phyloP scores from a whole-genome alignment of 2,329 filamentous ascomycete genomes.

The Ceratocystis ficicola region DNA sequence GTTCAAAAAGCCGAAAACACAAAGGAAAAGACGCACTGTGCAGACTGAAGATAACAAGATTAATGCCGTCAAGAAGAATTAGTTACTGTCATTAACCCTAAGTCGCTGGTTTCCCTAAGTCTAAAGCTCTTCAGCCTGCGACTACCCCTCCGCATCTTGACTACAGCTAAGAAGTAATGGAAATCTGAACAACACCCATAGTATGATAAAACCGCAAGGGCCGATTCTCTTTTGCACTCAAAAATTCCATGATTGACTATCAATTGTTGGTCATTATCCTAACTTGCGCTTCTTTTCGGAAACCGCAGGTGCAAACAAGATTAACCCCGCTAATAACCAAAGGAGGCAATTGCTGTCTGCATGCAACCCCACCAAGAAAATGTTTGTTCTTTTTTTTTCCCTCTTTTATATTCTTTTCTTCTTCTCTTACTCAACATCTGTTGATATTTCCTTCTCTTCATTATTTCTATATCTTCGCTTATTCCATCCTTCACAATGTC shows the following conservation, averaged over 20 bases:
- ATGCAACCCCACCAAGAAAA: constrained; percentile 15
- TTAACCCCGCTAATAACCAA: constrained; percentile 12
- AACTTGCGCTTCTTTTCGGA: background rate
- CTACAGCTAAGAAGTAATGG: too few relatives aligned
- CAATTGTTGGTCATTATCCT: constrained; percentile 2
- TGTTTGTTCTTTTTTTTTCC: background rate
- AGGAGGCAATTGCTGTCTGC: background rate
- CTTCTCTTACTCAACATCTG: background rate
- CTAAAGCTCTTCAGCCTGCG: background rate
- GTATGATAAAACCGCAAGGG: background rate
- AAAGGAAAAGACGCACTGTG: background rate
- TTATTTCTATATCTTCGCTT: background rate
- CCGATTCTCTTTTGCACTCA: background rate
- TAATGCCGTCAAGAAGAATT: background rate
- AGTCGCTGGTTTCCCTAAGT: background rate
- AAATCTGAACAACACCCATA: too few relatives aligned
- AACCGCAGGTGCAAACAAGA: background rate
- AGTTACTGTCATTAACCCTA: background rate
- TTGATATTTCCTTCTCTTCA: constrained; percentile 2
- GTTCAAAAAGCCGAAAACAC: constrained; percentile 11
- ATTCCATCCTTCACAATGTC: constrained; percentile 46
- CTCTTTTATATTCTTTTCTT: constrained; percentile 1
- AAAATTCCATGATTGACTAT: background rate
- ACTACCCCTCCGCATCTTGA: too few relatives aligned
- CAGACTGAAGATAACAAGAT: background rate